Evolutionary conservation across 2,329 filamentous ascomycete species (phyloP), one percentile per base, ranked within the genome.

Genomic region (Pyricularia grisea): DNA sequence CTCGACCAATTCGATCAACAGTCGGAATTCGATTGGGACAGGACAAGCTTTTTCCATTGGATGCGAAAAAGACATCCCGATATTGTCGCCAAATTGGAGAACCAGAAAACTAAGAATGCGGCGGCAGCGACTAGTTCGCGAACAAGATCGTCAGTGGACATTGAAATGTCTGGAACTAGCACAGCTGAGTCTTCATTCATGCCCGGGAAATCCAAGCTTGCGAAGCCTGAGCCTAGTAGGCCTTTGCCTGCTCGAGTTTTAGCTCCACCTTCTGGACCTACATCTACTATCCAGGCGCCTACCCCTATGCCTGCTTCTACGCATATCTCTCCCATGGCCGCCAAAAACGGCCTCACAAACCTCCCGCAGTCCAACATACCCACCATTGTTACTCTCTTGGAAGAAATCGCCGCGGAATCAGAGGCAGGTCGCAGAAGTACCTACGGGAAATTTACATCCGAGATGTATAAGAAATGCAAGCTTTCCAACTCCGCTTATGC

Each of bases 1-100:
- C 78, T 86, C 14, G 79, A 80, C 4, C 85, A 88, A 69, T 84
- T 87, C 65, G 74, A 78, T 1, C 81, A 81, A 67, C 81, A 81
- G 28, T 68, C 65, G 4, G 72, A 74, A 0, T 75, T 82, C 30
- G 76, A 79, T 50, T 86, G 84, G 84, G 71, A 72, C 10, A 67
- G 72, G 2, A 87, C 84, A 0, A 74, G 74, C 5, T 85, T 88
- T 70, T 79, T 82, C 70, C 79, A 79, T 28, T 87, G 83, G 82
- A 74, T 88, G 64, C 77, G 74, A 2, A 71, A 74, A 1, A 74
- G 79, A 71, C 77, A 81, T 70, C 75, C 76, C 4, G 84, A 74
- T 60, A 58, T 70, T 73, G 68, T 68, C 20, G 25, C 66, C 23
- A 69, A 68, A 63, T 31, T 70, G 28, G 68, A 31, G 55, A 64